Percentiles rank a stretch among this genome's conserved stretches.
Evolutionary conservation across 768 basidiomycete genomes (phyloP).

Genomic region (Kwoniella shandongensis): DNA sequence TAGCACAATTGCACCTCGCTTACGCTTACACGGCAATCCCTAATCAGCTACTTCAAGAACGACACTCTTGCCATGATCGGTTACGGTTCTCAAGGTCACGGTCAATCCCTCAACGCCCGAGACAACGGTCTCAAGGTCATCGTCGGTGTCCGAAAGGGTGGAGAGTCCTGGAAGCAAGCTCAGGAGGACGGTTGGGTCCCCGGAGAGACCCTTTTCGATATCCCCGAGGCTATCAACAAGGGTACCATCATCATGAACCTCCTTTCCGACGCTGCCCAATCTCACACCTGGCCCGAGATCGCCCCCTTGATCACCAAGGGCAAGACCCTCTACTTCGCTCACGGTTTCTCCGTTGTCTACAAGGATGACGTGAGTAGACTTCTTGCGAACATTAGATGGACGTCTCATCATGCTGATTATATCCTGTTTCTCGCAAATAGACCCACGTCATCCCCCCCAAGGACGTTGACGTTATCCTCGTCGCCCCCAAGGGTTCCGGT

Average conservation of each 20-base stretch:
- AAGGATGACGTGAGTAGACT: conserved; percentile 68
- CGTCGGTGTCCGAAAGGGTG: conserved; percentile 94
- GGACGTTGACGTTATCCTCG: conserved; percentile 98
- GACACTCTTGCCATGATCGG: conserved; percentile 99
- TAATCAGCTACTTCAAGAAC: conserved; percentile 91
- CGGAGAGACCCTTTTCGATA: conserved; percentile 95
- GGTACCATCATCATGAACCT: conserved; percentile 99
- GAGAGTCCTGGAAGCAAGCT: conserved; percentile 95
- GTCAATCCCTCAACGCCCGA: conserved; percentile 96
- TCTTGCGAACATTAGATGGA: not conserved
- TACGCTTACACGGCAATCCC: not conserved
- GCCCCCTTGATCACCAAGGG: conserved; percentile 97
- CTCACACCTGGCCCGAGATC: conserved; percentile 84
- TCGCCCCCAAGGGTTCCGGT: conserved; percentile 98
- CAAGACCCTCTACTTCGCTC: conserved; percentile 99
- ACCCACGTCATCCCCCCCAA: conserved; percentile 87
- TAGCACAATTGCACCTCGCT: not conserved
- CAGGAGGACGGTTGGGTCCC: conserved; percentile 96
- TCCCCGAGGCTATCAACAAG: conserved; percentile 91
- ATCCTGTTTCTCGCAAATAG: conserved; percentile 19
- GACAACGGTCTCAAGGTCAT: conserved; percentile 99
- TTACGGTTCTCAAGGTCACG: conserved; percentile 93
- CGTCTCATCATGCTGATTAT: conserved; percentile 1
- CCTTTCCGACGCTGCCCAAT: conserved; percentile 98
- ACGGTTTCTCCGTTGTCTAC: conserved; percentile 99